Evolutionary conservation across 371 early-diverging fungal species (phyloP).

Genomic region (Nosema muscidifuracis): DNA sequence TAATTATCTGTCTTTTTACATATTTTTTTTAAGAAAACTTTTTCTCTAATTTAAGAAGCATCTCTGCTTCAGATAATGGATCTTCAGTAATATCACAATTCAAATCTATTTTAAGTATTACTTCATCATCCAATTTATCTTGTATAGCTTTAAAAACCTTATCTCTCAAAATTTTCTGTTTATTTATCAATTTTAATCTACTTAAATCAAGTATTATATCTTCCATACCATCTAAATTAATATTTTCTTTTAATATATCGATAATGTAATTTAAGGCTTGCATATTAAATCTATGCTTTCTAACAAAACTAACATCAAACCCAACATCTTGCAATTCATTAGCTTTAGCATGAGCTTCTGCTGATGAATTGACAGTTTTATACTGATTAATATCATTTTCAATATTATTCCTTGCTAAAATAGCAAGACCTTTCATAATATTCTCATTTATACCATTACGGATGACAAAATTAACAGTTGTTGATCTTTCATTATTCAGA

Average conservation of each 20-base stretch:
- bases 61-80: background rate
- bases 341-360: background rate
- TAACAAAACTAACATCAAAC: conserved; percentile 9
- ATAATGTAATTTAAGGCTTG: background rate
- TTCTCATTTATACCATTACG: conserved; percentile 12
- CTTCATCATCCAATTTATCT: conserved; percentile 27
- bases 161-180: conserved; percentile 49
- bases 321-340: background rate
- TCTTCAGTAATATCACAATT: conserved; percentile 12
- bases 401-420: conserved; percentile 17
- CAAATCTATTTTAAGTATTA: background rate
- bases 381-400: conserved; percentile 1
- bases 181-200: conserved; percentile 39
- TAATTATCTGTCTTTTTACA: no score
- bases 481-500: conserved; percentile 23
- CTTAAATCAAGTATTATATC: conserved; percentile 48
- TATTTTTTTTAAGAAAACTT: background rate
- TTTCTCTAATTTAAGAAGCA: background rate
- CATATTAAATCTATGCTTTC: conserved; percentile 1
- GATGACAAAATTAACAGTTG: conserved; percentile 16
- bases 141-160: conserved; percentile 44
- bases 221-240: conserved; percentile 33
- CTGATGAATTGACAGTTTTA: background rate
- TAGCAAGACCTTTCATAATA: conserved; percentile 25
- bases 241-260: conserved; percentile 30